phyloP scores from a whole-genome alignment of 2,329 filamentous ascomycete species.

The Neofusicoccum ribis region DNA sequence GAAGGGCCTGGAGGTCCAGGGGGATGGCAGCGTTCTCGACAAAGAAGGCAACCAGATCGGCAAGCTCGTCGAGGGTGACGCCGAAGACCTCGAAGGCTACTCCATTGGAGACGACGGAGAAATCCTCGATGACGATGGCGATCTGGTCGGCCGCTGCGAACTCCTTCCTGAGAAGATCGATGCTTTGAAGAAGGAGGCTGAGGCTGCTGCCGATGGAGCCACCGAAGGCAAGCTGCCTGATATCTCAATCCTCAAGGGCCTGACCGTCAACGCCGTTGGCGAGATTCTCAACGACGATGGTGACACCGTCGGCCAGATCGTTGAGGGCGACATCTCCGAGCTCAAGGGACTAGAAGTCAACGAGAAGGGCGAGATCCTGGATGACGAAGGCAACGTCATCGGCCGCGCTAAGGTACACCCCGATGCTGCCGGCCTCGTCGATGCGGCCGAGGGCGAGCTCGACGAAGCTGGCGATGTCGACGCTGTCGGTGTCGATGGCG shows the following conservation, averaged over 20 bases:
- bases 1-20: conserved; percentile 54
- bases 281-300: conserved; percentile 53
- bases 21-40: conserved; percentile 56
- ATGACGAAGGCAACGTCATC: conserved; percentile 55
- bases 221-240: conserved; percentile 42
- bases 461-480: conserved; percentile 28
- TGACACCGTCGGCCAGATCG: conserved; percentile 50
- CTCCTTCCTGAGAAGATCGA: conserved; percentile 48
- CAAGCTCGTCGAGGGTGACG: conserved; percentile 53
- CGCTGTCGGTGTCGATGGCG: conserved; percentile 10
- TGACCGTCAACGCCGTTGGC: conserved; percentile 48
- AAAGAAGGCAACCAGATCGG: conserved; percentile 51
- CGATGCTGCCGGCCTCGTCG: conserved; percentile 43
- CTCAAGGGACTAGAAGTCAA: conserved; percentile 53
- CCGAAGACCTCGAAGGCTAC: conserved; percentile 54
- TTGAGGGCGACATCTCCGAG: conserved; percentile 50
- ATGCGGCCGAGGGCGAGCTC: conserved; percentile 33
- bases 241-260: conserved; percentile 48
- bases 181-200: conserved; percentile 36
- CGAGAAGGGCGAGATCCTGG: conserved; percentile 56
- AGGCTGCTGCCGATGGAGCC: conserved; percentile 29
- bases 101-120: conserved; percentile 56
- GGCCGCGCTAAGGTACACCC: conserved; percentile 53
- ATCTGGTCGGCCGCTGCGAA: conserved; percentile 56
- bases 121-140: conserved; percentile 57